Conservation (phyloP, 2,329 filamentous ascomycete genomes). For the Curvularia sp. region DNA sequence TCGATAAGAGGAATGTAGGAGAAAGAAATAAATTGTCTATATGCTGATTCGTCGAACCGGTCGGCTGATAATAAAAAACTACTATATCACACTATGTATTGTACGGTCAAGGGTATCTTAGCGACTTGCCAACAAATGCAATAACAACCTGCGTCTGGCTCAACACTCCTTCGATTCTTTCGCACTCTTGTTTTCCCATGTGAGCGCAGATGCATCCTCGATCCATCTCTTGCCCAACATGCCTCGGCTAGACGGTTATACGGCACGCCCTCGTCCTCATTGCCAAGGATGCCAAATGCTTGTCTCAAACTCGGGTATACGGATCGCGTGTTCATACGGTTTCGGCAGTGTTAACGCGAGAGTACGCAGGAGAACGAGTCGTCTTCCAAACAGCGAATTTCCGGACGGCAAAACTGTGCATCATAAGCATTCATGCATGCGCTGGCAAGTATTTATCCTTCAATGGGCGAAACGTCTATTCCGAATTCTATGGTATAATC, state of each 20-base stretch:
- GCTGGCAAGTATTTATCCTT: constrained; percentile 1
- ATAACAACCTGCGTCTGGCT: background rate
- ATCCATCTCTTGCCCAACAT: background rate
- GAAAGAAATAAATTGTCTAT: background rate
- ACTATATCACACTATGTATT: constrained; percentile 15
- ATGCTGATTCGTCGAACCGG: constrained; percentile 12
- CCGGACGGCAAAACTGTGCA: constrained; percentile 29
- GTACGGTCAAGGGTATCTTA: constrained; percentile 14
- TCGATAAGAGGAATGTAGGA: background rate
- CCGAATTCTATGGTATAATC: constrained; percentile 6
- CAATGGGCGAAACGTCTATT: constrained; percentile 11
- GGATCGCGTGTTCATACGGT: constrained; percentile 16
- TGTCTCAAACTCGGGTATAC: background rate
- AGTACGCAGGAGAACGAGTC: constrained; percentile 24
- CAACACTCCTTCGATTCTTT: background rate
- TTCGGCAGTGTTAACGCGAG: constrained; percentile 29
- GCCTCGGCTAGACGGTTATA: constrained; percentile 5
- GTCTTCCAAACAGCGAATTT: constrained; percentile 33
- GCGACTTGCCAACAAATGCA: background rate
- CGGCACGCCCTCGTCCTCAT: background rate
- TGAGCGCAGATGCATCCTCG: background rate
- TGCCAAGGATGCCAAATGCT: constrained; percentile 15
- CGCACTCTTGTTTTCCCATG: background rate
- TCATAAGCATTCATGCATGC: constrained; percentile 28
- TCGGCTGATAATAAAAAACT: constrained; percentile 17